phyloP scores from a whole-genome alignment of 768 basidiomycete genomes.

The Sarcomyxa edulis region DNA sequence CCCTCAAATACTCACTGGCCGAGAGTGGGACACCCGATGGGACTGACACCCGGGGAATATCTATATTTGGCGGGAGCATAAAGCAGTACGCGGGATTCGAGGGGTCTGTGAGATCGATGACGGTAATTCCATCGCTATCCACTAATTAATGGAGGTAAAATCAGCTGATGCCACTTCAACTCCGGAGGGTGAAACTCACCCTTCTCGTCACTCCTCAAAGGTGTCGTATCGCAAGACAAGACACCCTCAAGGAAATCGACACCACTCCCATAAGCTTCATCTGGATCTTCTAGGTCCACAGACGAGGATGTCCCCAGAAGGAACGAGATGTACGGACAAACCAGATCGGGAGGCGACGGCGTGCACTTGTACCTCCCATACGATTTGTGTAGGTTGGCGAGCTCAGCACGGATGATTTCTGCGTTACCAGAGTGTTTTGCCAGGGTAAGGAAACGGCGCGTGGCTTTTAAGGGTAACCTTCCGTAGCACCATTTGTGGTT shows the following conservation, averaged over 20 bases:
- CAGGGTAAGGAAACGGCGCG: constrained; percentile 26
- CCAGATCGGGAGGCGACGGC: constrained; percentile 14
- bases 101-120: constrained; percentile 27
- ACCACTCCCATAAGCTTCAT: constrained; percentile 11
- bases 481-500: constrained; percentile 38
- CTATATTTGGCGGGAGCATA: no score
- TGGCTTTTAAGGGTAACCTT: constrained; percentile 23
- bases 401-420: constrained; percentile 23
- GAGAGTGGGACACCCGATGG: background rate
- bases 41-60: no score
- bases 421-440: constrained; percentile 29
- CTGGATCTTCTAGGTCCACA: constrained; percentile 17
- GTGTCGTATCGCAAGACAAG: constrained; percentile 17
- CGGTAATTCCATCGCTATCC: constrained; percentile 28
- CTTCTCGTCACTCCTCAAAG: constrained; percentile 18
- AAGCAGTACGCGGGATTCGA: constrained; percentile 22
- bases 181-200: constrained; percentile 17
- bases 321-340: constrained; percentile 26
- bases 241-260: constrained; percentile 10
- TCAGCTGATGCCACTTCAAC: background rate
- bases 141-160: constrained; percentile 12
- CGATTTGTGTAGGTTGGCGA: constrained; percentile 22
- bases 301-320: constrained; percentile 24
- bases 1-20: constrained; percentile 1
- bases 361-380: constrained; percentile 15